Evolutionary conservation across 768 basidiomycete genomes (phyloP).

Genomic region (Crassisporium funariophilum): DNA sequence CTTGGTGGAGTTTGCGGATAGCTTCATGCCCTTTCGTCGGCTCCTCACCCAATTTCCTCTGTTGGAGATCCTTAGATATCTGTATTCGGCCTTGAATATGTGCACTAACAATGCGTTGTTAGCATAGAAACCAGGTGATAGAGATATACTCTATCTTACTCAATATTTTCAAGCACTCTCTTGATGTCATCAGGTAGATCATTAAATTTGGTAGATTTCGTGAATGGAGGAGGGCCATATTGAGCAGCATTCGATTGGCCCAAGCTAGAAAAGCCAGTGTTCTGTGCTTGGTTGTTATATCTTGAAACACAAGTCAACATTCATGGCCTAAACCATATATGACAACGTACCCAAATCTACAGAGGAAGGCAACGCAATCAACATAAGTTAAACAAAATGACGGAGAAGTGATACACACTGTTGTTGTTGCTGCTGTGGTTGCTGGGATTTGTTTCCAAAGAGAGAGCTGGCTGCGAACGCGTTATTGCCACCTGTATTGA

Average conservation of each 20-base stretch:
- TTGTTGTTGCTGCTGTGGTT: slow-evolving; percentile 29
- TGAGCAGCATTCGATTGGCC: background rate
- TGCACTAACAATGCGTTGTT: no score
- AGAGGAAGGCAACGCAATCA: background rate
- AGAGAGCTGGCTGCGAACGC: slow-evolving; percentile 19
- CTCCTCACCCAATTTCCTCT: slow-evolving; percentile 75
- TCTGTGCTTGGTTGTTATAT: slow-evolving; percentile 4
- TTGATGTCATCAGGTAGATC: slow-evolving; percentile 75
- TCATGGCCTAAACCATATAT: no score
- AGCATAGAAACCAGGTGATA: background rate
- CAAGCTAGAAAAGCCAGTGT: background rate
- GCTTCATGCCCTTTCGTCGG: slow-evolving; percentile 72
- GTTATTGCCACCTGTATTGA: slow-evolving; percentile 21
- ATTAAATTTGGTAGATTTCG: slow-evolving; percentile 75
- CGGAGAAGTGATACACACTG: slow-evolving; percentile 4
- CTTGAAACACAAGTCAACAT: slow-evolving; percentile 3
- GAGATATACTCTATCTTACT: slow-evolving; percentile 47
- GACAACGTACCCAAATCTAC: slow-evolving; percentile 19
- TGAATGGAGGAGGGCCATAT: slow-evolving; percentile 40
- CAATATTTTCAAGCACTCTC: slow-evolving; percentile 65
- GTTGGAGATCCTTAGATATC: slow-evolving; percentile 77
- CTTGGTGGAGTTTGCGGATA: slow-evolving; percentile 69
- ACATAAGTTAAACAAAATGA: background rate
- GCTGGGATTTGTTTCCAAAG: slow-evolving; percentile 36
- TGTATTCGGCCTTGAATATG: slow-evolving; percentile 79